Percentiles rank a stretch among this genome's conserved stretches.
Evolutionary conservation across 2,329 filamentous ascomycete species (phyloP).

Genomic region (Colletotrichum destructivum): DNA sequence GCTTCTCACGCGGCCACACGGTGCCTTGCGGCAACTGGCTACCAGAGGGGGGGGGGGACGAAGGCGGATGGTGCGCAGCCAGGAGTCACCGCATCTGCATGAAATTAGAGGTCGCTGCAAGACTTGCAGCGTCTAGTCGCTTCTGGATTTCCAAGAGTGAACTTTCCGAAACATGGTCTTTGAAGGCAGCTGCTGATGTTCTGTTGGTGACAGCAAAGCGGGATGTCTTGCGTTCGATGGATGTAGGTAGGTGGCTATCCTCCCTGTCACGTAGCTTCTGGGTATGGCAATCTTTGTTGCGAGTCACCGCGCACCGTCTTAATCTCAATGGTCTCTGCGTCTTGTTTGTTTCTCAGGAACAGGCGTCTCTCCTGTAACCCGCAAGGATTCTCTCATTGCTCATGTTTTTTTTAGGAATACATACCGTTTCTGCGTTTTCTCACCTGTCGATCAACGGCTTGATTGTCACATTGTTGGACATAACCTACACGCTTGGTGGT

Average conservation of each 20-base stretch:
- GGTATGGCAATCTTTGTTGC: background rate
- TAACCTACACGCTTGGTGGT: background rate
- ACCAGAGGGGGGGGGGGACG: background rate
- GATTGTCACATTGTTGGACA: background rate
- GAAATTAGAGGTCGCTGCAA: slow-evolving; percentile 1
- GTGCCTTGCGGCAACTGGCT: background rate
- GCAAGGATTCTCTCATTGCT: background rate
- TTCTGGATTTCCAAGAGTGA: slow-evolving; percentile 16
- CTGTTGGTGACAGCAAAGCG: background rate
- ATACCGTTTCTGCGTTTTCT: background rate
- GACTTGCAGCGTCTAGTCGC: slow-evolving; percentile 8
- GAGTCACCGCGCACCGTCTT: background rate
- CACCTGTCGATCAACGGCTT: background rate
- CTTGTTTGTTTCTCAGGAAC: background rate
- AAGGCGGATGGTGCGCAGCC: background rate
- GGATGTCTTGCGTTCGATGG: background rate
- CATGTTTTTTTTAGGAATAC: background rate
- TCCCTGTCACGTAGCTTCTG: too few species aligned
- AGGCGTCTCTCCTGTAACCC: background rate
- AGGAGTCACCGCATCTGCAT: slow-evolving; percentile 9
- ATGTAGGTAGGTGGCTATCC: background rate
- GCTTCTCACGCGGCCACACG: too few species aligned
- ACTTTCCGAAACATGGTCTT: slow-evolving; percentile 5
- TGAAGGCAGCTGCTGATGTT: background rate
- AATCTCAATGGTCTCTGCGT: slow-evolving; percentile 9